phyloP scores from a whole-genome alignment of 345 rosid genomes.

The Eucalyptus pumila region DNA sequence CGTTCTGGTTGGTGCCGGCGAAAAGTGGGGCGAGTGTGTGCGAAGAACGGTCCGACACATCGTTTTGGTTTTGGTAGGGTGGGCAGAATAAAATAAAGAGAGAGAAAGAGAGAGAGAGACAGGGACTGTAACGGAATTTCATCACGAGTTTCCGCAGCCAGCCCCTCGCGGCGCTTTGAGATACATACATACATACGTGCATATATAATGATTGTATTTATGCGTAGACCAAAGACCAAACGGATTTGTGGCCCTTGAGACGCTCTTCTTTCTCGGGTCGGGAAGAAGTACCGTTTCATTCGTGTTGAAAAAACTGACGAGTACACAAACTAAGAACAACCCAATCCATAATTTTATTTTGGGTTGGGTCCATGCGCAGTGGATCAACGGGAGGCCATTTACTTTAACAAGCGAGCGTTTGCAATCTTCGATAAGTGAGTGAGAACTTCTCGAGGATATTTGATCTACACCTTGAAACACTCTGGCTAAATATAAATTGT shows the following conservation, averaged over 20 bases:
- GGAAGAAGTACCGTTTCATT: neutral
- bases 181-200: no score
- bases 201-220: no score
- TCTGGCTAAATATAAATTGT: neutral
- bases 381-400: no score
- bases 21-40: neutral
- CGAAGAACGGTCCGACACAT: neutral
- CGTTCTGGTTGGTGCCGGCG: neutral
- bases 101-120: neutral
- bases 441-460: fast-evolving
- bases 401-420: neutral
- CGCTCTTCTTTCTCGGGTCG: neutral
- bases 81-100: neutral
- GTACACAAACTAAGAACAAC: fast-evolving
- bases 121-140: neutral
- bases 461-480: neutral
- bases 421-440: fast-evolving
- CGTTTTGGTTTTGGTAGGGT: neutral
- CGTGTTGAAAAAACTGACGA: neutral
- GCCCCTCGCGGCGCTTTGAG: neutral
- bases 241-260: no score
- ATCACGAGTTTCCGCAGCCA: neutral
- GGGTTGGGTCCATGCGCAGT: neutral
- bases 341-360: neutral
- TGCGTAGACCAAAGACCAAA: neutral